Conservation (phyloP, 768 basidiomycete species). For the Amanita thiersii region DNA sequence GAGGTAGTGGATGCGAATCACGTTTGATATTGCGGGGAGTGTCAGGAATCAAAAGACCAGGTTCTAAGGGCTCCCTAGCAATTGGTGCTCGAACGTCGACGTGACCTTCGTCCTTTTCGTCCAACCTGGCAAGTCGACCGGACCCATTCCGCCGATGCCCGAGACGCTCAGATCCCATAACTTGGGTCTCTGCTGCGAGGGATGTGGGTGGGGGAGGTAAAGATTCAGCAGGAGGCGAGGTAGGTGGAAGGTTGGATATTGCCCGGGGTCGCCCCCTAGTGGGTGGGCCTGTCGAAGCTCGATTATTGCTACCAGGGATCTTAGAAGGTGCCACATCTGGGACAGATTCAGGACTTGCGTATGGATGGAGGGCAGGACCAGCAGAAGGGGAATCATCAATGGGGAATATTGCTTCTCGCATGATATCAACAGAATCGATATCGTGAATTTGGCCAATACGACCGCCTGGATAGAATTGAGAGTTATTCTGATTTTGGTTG, state of each 20-base stretch:
- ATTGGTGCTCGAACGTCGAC: constrained; percentile 18
- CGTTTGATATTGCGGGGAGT: constrained; percentile 33
- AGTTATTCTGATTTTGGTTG: constrained; percentile 39
- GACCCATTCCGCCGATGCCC: constrained; percentile 50
- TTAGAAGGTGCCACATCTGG: constrained; percentile 14
- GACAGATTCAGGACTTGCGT: constrained; percentile 38
- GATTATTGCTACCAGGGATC: neutral
- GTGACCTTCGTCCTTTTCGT: constrained; percentile 21
- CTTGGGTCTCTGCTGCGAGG: constrained; percentile 18
- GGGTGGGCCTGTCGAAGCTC: neutral
- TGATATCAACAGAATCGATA: constrained; percentile 12
- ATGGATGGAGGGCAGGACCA: constrained; percentile 33
- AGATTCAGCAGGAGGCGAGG: constrained; percentile 51
- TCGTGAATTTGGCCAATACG: constrained; percentile 18
- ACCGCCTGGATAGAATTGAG: constrained; percentile 22
- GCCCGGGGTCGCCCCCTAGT: constrained; percentile 38
- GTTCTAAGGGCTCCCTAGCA: neutral
- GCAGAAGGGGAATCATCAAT: constrained; percentile 5
- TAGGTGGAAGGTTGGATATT: constrained; percentile 54
- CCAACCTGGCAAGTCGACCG: constrained; percentile 25
- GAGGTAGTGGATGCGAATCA: constrained; percentile 62
- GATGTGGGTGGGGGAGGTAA: constrained; percentile 51
- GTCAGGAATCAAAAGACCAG: constrained; percentile 22
- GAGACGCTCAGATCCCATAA: constrained; percentile 19
- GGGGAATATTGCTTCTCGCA: constrained; percentile 9